phyloP scores from a whole-genome alignment of 2,329 filamentous ascomycete species.

The Podosphaera leucotricha region DNA sequence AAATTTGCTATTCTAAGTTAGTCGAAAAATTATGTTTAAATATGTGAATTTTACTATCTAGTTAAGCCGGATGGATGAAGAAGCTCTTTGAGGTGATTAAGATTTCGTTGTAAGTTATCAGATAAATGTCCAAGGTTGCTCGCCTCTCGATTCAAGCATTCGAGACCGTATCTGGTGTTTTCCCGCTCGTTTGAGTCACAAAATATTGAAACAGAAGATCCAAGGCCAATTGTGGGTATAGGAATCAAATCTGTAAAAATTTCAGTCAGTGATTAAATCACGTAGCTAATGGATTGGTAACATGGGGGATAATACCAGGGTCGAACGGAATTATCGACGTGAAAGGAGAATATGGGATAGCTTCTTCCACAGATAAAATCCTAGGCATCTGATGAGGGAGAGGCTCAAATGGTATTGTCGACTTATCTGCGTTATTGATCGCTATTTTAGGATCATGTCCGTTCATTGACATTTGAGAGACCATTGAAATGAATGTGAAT shows the following conservation, averaged over 20 bases:
- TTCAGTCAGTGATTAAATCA: neutral
- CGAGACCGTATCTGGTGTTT: slow-evolving; percentile 28
- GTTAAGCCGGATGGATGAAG: slow-evolving; percentile 48
- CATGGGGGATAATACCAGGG: slow-evolving; percentile 26
- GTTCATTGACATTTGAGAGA: slow-evolving; percentile 42
- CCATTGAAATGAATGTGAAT: slow-evolving; percentile 19
- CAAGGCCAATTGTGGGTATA: slow-evolving; percentile 34
- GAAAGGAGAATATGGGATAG: slow-evolving; percentile 61
- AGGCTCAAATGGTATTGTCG: slow-evolving; percentile 4
- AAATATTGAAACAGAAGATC: slow-evolving; percentile 27
- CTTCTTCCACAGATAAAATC: slow-evolving; percentile 44
- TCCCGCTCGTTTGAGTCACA: slow-evolving; percentile 28
- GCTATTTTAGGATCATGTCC: slow-evolving; percentile 9
- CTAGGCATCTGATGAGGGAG: slow-evolving; percentile 12
- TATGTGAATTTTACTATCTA: slow-evolving; percentile 20
- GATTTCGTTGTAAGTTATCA: slow-evolving; percentile 42
- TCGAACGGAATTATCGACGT: slow-evolving; percentile 60
- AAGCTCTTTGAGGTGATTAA: slow-evolving; percentile 52
- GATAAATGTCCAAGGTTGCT: slow-evolving; percentile 32
- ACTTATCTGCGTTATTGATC: slow-evolving; percentile 3
- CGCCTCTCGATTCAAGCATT: slow-evolving; percentile 49
- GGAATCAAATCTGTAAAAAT: slow-evolving; percentile 33
- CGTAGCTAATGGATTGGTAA: neutral
- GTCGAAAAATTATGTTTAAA: slow-evolving; percentile 7
- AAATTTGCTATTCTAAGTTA: slow-evolving; percentile 26